Base-by-base conservation (phyloP, 2,329 filamentous ascomycete genomes). In the Colletotrichum spinosum region DNA sequence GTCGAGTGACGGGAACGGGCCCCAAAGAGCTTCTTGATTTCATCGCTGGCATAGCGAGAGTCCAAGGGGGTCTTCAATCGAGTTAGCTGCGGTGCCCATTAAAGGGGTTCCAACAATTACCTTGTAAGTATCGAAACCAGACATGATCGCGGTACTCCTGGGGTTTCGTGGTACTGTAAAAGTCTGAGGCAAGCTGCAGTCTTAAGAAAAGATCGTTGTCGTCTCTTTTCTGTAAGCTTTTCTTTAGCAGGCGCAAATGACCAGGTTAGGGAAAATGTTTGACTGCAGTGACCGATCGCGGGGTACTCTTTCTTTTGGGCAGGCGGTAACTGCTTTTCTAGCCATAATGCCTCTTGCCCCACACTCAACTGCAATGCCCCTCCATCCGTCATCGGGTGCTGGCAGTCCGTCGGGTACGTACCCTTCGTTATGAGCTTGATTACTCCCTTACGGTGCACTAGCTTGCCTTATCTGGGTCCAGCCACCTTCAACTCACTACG, bases 11-110 rank as follows among this genome's bases (percentile, higher is more conserved):
- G 86, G 58, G 88, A 90, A 48, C 93, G 88, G 65, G 90, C 88
- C 71, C 89, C 90, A 83, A 97, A 97, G 67, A 97, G 87, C 69
- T 86, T 84, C 72, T 90, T 86, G 91, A 96, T 94, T 79, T 92
- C 91, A 68, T 78, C 75, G 79, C 86, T 91, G 79, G 89, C 89
- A 82, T 96, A 96, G 72, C 93, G 87, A 71, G 84, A 85, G 70
- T 86, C 89, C 71, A 94, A 10, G 8, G 44, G 44, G 1, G 44
- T 46, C 44, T 54, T n/a, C 17, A 11, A 41, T n/a, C 49, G 13
- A 17, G 35, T 52, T 52, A 52, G 49, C 35, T 15, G 25, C 9
- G 15, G 15, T 46, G 44, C 42, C 8, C 13, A n/a, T 46, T 33
- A 15, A 37, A 17, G 49, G 49, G 49, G 49, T 52, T 38, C 5